Conservation (phyloP, 768 basidiomycete species). For the Tylopilus sp. region DNA sequence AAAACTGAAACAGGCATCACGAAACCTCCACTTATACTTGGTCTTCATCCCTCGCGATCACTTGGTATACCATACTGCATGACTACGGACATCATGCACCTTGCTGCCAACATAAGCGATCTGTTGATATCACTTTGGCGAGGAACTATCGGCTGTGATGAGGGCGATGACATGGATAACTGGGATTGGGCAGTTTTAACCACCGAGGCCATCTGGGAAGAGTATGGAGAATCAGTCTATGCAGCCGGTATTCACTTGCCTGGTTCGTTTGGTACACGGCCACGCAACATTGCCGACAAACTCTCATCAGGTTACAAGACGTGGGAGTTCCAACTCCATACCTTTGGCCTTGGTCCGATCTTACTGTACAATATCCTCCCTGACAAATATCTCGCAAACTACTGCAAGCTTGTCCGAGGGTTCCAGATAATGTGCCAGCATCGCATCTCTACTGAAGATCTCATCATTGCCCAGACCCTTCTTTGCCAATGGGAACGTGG, state of each 20-base stretch:
- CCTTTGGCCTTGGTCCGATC: neutral
- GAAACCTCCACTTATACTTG: conserved; percentile 17
- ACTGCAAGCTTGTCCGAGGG: neutral
- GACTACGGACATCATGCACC: conserved; percentile 26
- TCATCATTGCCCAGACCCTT: neutral
- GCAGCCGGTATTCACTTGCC: neutral
- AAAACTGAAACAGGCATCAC: conserved; percentile 35
- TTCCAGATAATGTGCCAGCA: neutral
- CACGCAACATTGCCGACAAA: neutral
- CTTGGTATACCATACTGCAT: conserved; percentile 36
- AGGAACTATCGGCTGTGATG: no score
- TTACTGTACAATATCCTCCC: neutral
- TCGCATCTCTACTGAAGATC: neutral
- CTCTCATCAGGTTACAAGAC: neutral
- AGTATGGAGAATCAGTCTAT: neutral
- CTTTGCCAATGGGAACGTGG: neutral
- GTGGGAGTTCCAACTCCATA: neutral
- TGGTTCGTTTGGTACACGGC: neutral
- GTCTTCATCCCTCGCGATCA: neutral
- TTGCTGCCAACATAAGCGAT: no score
- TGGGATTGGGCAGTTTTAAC: neutral
- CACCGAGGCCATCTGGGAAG: neutral
- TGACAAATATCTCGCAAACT: neutral
- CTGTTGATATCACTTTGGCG: no score
- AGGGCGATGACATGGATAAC: no score